phyloP scores from a whole-genome alignment of 768 basidiomycete species.

The Tremella fuciformis region DNA sequence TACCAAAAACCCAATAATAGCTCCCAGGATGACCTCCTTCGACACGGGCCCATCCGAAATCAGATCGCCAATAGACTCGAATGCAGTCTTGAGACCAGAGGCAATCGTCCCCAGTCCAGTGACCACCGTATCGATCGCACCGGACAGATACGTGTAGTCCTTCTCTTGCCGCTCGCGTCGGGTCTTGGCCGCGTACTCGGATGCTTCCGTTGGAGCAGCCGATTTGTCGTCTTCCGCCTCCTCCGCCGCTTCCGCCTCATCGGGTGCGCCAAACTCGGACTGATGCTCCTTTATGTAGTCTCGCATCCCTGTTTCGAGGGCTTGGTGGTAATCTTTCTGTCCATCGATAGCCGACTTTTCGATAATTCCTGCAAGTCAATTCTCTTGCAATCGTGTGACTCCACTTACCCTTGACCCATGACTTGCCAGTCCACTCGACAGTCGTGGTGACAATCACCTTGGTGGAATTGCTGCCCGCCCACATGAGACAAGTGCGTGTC shows the following conservation, averaged over 20 bases:
- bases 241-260: constrained; percentile 18
- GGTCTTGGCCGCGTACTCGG: constrained; percentile 30
- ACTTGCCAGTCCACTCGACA: constrained; percentile 94
- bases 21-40: constrained; percentile 25
- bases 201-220: constrained; percentile 3
- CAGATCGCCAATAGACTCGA: constrained; percentile 28
- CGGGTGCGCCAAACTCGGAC: constrained; percentile 71
- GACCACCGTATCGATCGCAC: constrained; percentile 35
- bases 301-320: constrained; percentile 80
- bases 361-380: constrained; percentile 68
- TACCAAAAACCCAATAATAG: constrained; percentile 34
- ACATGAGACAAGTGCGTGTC: constrained; percentile 90
- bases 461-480: constrained; percentile 76
- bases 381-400: neutral
- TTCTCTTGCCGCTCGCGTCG: constrained; percentile 32
- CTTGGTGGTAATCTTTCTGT: constrained; percentile 78
- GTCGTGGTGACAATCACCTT: constrained; percentile 81
- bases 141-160: constrained; percentile 33
- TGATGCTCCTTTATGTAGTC: constrained; percentile 84
- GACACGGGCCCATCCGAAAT: constrained; percentile 24
- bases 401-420: constrained; percentile 83
- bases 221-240: constrained; percentile 10
- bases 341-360: constrained; percentile 88
- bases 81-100: constrained; percentile 26
- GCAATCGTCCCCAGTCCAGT: constrained; percentile 31